Evolutionary conservation across 225 moss, liverwort and hornwort species (phyloP).

Genomic region (Rhytidiadelphus loreus): DNA sequence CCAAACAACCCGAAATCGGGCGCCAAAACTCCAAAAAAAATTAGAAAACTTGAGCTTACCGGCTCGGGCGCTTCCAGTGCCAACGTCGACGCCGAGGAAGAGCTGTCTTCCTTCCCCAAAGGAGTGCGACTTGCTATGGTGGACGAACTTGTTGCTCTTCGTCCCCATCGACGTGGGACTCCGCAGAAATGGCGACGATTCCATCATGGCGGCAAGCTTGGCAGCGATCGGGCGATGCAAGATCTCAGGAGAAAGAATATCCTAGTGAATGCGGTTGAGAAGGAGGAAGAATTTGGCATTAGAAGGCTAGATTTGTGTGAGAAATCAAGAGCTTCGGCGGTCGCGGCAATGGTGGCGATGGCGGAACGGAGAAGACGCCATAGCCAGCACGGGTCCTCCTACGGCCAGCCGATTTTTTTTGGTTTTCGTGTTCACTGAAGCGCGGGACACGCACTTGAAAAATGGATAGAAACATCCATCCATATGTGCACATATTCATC

Average conservation of each 20-base stretch:
- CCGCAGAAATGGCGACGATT: conserved; percentile 15
- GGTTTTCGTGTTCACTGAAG: neutral
- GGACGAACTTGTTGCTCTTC: neutral
- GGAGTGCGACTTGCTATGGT: neutral
- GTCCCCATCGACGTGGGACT: neutral
- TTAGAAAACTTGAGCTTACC: conserved; percentile 11
- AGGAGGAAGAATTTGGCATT: neutral
- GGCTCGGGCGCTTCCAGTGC: conserved; percentile 92
- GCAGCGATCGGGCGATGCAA: neutral
- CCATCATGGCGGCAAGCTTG: conserved; percentile 7
- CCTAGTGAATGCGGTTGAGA: neutral
- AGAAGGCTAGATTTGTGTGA: neutral
- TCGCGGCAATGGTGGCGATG: neutral
- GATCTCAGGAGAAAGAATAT: no score
- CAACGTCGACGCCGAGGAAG: conserved; percentile 84
- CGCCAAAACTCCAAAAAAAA: neutral
- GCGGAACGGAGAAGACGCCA: neutral
- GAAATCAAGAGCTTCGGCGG: neutral
- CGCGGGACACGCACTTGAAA: neutral
- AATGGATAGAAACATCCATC: neutral
- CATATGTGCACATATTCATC: neutral
- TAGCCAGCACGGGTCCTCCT: neutral
- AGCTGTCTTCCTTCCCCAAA: conserved; percentile 25
- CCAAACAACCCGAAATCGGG: neutral
- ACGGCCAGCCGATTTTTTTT: no score